Conservation (phyloP, 2,329 filamentous ascomycete genomes). For the Fusarium veterinarium region DNA sequence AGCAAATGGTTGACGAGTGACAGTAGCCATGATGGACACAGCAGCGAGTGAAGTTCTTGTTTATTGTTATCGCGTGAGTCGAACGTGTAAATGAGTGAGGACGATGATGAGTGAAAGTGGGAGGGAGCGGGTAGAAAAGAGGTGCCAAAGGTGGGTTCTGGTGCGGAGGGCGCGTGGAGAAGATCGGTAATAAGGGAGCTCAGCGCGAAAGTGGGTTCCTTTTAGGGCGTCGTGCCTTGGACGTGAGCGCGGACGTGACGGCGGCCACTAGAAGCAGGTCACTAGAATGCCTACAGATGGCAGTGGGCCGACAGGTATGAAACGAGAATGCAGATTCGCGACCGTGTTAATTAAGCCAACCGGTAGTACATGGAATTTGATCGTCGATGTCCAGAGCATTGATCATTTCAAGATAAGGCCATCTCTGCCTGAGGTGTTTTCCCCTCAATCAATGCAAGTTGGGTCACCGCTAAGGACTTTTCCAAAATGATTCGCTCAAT, state of each 20-base stretch:
- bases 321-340: slow-evolving; percentile 18
- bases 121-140: slow-evolving; percentile 39
- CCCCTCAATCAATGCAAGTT: slow-evolving; percentile 22
- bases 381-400: neutral
- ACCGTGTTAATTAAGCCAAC: neutral
- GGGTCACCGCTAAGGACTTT: slow-evolving; percentile 31
- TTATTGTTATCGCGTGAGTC: slow-evolving; percentile 32
- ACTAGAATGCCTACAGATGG: neutral
- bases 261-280: slow-evolving; percentile 4
- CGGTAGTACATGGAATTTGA: neutral
- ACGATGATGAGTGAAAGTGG: slow-evolving; percentile 19
- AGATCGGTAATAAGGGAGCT: slow-evolving; percentile 38
- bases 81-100: slow-evolving; percentile 23
- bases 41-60: slow-evolving; percentile 11
- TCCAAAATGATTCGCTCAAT: slow-evolving; percentile 26
- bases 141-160: slow-evolving; percentile 34
- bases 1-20: slow-evolving; percentile 78
- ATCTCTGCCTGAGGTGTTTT: slow-evolving; percentile 28
- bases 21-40: slow-evolving; percentile 61
- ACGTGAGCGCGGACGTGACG: slow-evolving; percentile 25
- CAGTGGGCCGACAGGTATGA: neutral
- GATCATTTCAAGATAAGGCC: neutral
- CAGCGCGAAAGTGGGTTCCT: slow-evolving; percentile 24
- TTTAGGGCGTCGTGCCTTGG: slow-evolving; percentile 25
- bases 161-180: slow-evolving; percentile 36